Conservation (phyloP, 768 basidiomycete genomes). For the Dioszegia crocea region DNA sequence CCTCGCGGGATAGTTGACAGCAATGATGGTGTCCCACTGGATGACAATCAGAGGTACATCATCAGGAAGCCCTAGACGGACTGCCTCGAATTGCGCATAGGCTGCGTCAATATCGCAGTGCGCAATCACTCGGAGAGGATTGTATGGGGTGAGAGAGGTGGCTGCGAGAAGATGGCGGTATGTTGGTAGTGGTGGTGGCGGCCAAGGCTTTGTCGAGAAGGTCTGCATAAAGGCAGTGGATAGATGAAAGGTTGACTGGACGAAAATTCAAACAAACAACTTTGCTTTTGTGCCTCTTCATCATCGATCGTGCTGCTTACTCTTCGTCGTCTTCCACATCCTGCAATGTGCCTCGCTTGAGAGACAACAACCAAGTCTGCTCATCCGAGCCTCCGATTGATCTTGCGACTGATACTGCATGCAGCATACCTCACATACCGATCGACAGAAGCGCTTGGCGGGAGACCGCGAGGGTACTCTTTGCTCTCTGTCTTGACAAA, state of each 20-base stretch:
- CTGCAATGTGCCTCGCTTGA: too few relatives aligned
- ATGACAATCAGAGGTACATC: constrained; percentile 33
- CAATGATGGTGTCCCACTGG: constrained; percentile 59
- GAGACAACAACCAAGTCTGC: too few relatives aligned
- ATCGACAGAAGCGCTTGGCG: not conserved
- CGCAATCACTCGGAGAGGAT: constrained; percentile 62
- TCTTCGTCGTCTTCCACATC: too few relatives aligned
- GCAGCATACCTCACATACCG: too few relatives aligned
- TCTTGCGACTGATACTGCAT: too few relatives aligned
- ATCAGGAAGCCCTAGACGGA: constrained; percentile 61
- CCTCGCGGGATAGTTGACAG: constrained; percentile 91
- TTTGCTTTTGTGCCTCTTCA: not conserved
- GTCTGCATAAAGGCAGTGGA: not conserved
- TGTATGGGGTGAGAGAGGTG: constrained; percentile 14
- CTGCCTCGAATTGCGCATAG: constrained; percentile 70
- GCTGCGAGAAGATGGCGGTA: constrained; percentile 21
- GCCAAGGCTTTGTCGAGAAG: not conserved
- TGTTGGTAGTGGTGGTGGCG: not conserved
- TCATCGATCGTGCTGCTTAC: too few relatives aligned
- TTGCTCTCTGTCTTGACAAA: too few relatives aligned
- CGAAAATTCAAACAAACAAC: not conserved
- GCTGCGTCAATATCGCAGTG: constrained; percentile 69
- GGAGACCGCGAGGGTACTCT: constrained; percentile 3
- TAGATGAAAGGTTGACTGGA: not conserved
- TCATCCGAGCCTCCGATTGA: too few relatives aligned